Percentiles rank a stretch among this genome's conserved stretches.
These are phyloP conservation scores for Heliamphora pulchella DNA, from an alignment of 179 eudicot genomes.

Conservation along the genomic window DNA sequence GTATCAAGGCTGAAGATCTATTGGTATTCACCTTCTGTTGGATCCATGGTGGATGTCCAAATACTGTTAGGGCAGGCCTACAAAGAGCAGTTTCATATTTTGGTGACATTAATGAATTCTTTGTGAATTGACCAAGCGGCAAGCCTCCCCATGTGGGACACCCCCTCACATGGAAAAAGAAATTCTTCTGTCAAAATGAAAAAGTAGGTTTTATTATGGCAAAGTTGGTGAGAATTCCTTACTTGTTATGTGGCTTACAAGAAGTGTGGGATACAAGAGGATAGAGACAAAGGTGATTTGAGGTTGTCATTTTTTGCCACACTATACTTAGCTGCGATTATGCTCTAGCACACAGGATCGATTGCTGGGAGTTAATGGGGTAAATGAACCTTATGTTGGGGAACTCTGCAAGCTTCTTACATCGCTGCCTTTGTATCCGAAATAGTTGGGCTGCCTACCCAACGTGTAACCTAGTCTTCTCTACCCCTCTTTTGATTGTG, in stretches of 20 bases:
- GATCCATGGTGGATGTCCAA: neutral
- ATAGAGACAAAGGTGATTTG: neutral
- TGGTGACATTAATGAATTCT: neutral
- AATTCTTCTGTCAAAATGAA: too few relatives aligned
- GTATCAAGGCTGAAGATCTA: neutral
- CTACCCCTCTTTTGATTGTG: too few relatives aligned
- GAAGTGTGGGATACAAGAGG: neutral
- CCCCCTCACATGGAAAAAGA: too few relatives aligned
- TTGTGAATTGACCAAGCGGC: too few relatives aligned
- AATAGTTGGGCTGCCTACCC: too few relatives aligned
- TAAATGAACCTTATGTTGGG: too few relatives aligned
- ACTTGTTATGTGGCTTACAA: neutral
- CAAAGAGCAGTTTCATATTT: too few relatives aligned
- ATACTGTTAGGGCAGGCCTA: neutral
- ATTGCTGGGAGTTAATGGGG: too few relatives aligned
- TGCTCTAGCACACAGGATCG: neutral
- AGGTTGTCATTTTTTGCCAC: neutral
- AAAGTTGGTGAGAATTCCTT: neutral
- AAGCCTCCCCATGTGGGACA: too few relatives aligned
- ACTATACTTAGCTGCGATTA: neutral
- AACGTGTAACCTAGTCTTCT: too few relatives aligned
- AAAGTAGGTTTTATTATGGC: neutral
- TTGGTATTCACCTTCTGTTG: neutral
- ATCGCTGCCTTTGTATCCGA: too few relatives aligned
- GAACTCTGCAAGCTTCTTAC: too few relatives aligned